Base-by-base conservation (phyloP, 2,329 filamentous ascomycete genomes). In the Fusarium brevicatenulatum region DNA sequence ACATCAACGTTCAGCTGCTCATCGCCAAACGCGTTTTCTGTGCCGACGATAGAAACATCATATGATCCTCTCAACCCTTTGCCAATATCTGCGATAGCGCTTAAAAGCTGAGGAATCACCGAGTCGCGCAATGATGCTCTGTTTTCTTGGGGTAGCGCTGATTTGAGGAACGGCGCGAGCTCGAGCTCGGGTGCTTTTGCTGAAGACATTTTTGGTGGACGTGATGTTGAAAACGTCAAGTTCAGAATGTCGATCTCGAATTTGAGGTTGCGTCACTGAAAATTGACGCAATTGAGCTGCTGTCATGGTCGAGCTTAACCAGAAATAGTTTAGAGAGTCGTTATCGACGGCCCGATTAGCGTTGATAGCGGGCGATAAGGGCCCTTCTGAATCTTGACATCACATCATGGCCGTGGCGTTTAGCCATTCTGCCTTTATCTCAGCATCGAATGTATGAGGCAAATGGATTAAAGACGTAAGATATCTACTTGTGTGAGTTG, bases 1-100 rank as follows among this genome's bases (percentile, higher is more conserved):
- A 90, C 85, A 71, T 90, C 88, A 52, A 90, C 87, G 76, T 90
- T 89, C 43, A 90, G 81, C 79, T 90, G 88, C 71, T 87, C 85
- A 71, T 90, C 88, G 23, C 88, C 91, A 77, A 90, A 90, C 5
- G 82, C 81, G 74, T 90, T 90, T 42, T 86, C 82, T 1, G 85
- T 85, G 25, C 86, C 87, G 5, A 83, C 84, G 5, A 82, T 82
- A 1, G 84, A 79, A 55, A 90, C 84, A 56, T 82, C 78, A 63
- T 87, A 84, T 1, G 85, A 81, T 3, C 63, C 70, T n/a, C 83
- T 82, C 15, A 90, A 82, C 4, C 83, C 78, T 10, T 76, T 75
- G 43, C 86, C 83, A 54, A 89, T 85, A 13, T 81, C 79, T 19
- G 83, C 79, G 56, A 90, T 80, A 71, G 82, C 80, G 34, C 79